Base-by-base conservation (phyloP, 2,329 filamentous ascomycete genomes). In the Colletotrichum sp. region DNA sequence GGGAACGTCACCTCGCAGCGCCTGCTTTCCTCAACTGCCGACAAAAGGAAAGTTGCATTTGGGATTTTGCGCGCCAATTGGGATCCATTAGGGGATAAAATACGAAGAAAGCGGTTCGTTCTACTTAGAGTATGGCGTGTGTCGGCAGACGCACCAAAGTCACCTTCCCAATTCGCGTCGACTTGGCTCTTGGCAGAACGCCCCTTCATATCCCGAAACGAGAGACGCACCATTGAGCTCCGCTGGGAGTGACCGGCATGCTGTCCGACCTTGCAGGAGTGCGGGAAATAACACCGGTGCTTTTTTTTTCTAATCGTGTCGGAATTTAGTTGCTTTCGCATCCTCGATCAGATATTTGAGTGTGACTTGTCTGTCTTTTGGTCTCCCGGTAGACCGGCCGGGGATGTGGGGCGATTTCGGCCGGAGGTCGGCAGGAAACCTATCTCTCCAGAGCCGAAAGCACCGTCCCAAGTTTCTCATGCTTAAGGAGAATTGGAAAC, bases 31-130 rank as follows among this genome's bases (percentile, higher is more conserved):
- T 7, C 63, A 26, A 26, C 21, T 65, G 32, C 36, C 55, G 26
- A 26, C 21, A 16, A 59, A 18, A 59, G 55, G 55, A 59, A 59
- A 59, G 55, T 59, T 16, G 21, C 55, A 59, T 28, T 13, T 16
- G 24, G 24, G n/a, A 55, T 26, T 70, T 70, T 55, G 67, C 67
- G 67, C 67, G 16, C 67, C 67, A 70, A 70, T 70, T 59, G 61
- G 18, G 10, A 21, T 4, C 4, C 43, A 2, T 5, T 3, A 15
- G 16, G n/a, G 24, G 39, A n/a, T 21, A 4, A 3, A n/a, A 30
- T 18, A 52, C 16, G 16, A 24, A 34, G 26, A 66, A 15, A 8
- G 12, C 28, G 12, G 10, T 6, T 34, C 6, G 24, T 55, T 36
- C 65, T 55, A 6, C 3, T 67, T 67, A 21, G 18, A 48, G 30